Base-by-base conservation (phyloP, 2,329 filamentous ascomycete genomes). In the Phoma herbarum region DNA sequence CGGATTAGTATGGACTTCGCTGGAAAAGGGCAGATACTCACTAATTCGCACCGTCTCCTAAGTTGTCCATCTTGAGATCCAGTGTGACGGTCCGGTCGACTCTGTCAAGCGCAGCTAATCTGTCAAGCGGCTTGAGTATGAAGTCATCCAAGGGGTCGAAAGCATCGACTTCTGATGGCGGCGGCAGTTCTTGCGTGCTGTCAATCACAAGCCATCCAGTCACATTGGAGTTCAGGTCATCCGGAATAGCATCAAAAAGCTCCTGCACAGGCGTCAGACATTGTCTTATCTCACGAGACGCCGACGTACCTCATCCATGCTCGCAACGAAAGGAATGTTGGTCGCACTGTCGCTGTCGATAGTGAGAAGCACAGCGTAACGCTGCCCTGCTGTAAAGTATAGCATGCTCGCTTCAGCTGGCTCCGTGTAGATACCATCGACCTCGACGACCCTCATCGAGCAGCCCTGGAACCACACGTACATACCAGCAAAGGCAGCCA, bases 91-190 rank as follows among this genome's bases (percentile, higher is more conserved):
- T 80, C 64, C 86, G 82, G 74, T 89, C 85, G 0, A 90, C 87
- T 14, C 86, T 79, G 1, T 83, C 81, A 2, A 88, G 82, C 4
- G 89, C 79, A 8, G 82, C 78, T 75, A 86, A 78, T 37, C 84
- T 83, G 69, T 95, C 91, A 47, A 84, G 81, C 0, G 92, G 90
- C 0, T 88, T 81, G 0, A 96, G 83, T 0, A 77, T 82, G 61
- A 90, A 86, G 71, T 96, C 92, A 67, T 96, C 91, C 52, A 89
- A 87, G 2, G 87, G 84, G n/a, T 87, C 76, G 49, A 91, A 86
- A n/a, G 85, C 83, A 48, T 88, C 81, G 7, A 92, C 71, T 0
- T 82, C 57, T 0, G 83, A 79, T 1, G 90, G 80, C 0, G 79
- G 68, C 12, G 79, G 81, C 33, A 80, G 72, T 0, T 75, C 72